These are phyloP conservation scores for Calonectria pauciramosa DNA, from an alignment of 2,329 filamentous ascomycete species.

Conservation along the genomic window DNA sequence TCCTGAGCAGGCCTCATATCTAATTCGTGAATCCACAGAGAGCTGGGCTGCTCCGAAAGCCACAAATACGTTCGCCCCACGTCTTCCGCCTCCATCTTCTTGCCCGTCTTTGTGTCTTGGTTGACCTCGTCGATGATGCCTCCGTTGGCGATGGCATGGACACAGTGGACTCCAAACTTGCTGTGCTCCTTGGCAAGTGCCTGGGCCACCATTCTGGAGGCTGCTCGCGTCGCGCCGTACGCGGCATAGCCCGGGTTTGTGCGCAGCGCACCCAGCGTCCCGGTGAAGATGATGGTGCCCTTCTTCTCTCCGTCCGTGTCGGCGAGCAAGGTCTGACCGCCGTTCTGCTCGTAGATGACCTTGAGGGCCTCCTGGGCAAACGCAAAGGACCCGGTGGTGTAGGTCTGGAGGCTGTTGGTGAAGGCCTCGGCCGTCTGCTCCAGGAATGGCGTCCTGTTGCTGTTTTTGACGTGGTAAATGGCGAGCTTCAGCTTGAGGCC, in stretches of 20 bases:
- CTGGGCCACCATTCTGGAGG: constrained; percentile 68
- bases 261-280: constrained; percentile 66
- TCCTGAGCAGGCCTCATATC: constrained; percentile 39
- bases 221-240: constrained; percentile 66
- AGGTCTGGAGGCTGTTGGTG: constrained; percentile 61
- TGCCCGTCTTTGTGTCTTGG: constrained; percentile 61
- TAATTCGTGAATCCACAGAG: constrained; percentile 38
- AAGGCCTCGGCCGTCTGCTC: constrained; percentile 66
- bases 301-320: constrained; percentile 64
- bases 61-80: constrained; percentile 70
- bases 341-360: constrained; percentile 66
- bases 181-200: constrained; percentile 69
- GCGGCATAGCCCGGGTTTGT: constrained; percentile 67
- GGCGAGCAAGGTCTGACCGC: constrained; percentile 56
- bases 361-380: constrained; percentile 68
- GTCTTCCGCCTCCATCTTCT: constrained; percentile 70
- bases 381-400: constrained; percentile 68
- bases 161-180: constrained; percentile 68
- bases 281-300: constrained; percentile 70
- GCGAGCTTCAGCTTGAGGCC: constrained; percentile 65
- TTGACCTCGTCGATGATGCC: constrained; percentile 64
- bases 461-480: constrained; percentile 70
- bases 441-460: constrained; percentile 67
- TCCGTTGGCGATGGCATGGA: constrained; percentile 71
- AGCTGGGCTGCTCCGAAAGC: constrained; percentile 40